A percentile compares a stretch with the other conserved stretches of the same genome.
Evolutionary conservation across 139 green algal genomes (phyloP).

Genomic region (Coccomyxa sp.): DNA sequence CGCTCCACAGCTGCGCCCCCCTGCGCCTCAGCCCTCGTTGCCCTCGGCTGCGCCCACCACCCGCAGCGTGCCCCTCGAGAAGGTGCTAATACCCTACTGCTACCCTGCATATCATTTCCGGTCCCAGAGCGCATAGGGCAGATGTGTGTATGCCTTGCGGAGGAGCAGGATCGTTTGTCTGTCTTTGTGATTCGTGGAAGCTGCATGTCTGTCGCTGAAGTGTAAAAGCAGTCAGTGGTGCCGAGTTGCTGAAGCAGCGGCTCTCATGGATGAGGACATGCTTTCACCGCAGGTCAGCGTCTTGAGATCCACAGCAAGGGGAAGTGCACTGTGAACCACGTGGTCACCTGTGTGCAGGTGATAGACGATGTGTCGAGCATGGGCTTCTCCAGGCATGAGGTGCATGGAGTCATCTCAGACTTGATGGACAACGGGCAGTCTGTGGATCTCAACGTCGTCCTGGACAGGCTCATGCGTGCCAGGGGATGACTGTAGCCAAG

Average conservation of each 20-base stretch:
- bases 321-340: not conserved
- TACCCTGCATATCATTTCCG: too few relatives aligned
- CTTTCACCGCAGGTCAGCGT: too few relatives aligned
- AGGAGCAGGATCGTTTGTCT: too few relatives aligned
- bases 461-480: conserved; percentile 64
- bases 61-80: conserved; percentile 51
- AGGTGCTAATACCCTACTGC: conserved; percentile 1
- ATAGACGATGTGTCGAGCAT: conserved; percentile 77
- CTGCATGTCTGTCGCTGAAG: too few relatives aligned
- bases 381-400: conserved; percentile 61
- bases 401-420: conserved; percentile 50
- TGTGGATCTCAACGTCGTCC: conserved; percentile 75
- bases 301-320: not conserved
- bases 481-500: not conserved
- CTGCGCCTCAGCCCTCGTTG: not conserved
- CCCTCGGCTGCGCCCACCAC: not conserved
- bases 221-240: too few relatives aligned
- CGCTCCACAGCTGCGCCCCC: not conserved
- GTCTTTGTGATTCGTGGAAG: too few relatives aligned
- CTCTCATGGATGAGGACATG: too few relatives aligned
- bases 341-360: conserved; percentile 22
- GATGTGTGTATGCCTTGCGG: too few relatives aligned
- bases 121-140: too few relatives aligned
- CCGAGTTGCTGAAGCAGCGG: too few relatives aligned
- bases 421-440: conserved; percentile 55